Evolutionary conservation across 1,284 basidiomycete species (phyloP).

Genomic region (Heterobasidion occidentale): DNA sequence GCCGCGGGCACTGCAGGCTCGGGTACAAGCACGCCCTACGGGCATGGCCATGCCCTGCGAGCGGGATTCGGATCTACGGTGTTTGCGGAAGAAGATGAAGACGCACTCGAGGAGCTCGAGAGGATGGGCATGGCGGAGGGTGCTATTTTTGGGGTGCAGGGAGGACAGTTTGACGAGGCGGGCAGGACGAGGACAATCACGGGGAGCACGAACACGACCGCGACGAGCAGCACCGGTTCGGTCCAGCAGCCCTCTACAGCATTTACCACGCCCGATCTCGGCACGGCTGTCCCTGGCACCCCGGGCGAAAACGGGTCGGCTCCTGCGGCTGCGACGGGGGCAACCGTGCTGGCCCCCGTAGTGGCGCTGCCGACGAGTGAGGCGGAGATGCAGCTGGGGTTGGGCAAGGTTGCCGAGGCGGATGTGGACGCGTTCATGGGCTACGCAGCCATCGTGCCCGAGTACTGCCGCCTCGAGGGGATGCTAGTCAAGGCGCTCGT

Average conservation of each 20-base stretch:
- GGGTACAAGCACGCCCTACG: slow-evolving; percentile 57
- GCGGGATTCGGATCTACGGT: slow-evolving; percentile 53
- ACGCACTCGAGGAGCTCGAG: slow-evolving; percentile 53
- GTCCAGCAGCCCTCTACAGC: slow-evolving; percentile 37
- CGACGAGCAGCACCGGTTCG: slow-evolving; percentile 10
- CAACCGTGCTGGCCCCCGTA: slow-evolving; percentile 46
- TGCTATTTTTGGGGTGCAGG: slow-evolving; percentile 16
- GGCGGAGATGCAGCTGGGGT: slow-evolving; percentile 61
- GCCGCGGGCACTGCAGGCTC: slow-evolving; percentile 29
- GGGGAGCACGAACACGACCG: slow-evolving; percentile 34
- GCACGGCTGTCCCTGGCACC: slow-evolving; percentile 20
- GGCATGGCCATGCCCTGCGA: slow-evolving; percentile 24
- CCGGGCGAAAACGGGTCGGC: slow-evolving; percentile 23
- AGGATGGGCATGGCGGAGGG: slow-evolving; percentile 21
- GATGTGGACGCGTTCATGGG: slow-evolving; percentile 77
- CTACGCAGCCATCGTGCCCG: slow-evolving; percentile 78
- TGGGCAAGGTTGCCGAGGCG: slow-evolving; percentile 74
- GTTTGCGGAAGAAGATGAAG: slow-evolving; percentile 70
- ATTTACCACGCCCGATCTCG: slow-evolving; percentile 58
- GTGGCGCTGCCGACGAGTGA: slow-evolving; percentile 62
- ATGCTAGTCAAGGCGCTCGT: slow-evolving; percentile 62
- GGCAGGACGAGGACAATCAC: slow-evolving; percentile 36
- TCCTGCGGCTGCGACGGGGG: slow-evolving; percentile 11
- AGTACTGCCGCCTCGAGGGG: slow-evolving; percentile 68
- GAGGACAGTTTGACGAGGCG: slow-evolving; percentile 26